Base-by-base conservation (phyloP, 768 basidiomycete genomes). In the Leucocoprinus birnbaumii region DNA sequence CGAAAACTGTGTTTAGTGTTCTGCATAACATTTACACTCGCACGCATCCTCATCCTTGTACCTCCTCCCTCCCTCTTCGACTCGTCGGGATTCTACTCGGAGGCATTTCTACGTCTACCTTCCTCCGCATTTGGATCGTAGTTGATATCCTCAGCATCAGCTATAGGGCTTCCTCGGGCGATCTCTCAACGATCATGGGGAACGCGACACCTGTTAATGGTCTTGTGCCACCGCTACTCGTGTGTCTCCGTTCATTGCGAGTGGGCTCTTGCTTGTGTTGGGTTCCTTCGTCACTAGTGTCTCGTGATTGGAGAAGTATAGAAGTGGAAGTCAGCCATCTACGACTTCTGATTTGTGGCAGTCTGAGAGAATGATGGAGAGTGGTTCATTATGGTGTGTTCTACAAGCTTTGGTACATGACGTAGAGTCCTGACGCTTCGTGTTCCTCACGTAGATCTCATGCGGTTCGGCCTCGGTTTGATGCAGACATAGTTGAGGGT, bases 401-500 rank as follows among this genome's bases (percentile, higher is more conserved):
- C 8, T 26, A 26, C 31, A n/a, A n/a, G 31, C 11, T 31, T 31
- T 11, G 11, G 11, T 11, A 31, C 31, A 11, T 31, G 31, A 11
- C n/a, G 7, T n/a, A 37, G n/a, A 43, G 24, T 25, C 53, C n/a
- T 49, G 19, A 43, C 24, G 31, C 11, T 31, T 31, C 14, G 25
- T 18, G 13, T 45, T n/a, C 56, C 21, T 27, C n/a, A 3, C 34
- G 3, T 27, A 87, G 87, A 89, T 63, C 77, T 80, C 1, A 62
- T 80, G 45, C 74, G 90, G 9, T 68, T 89, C 57, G 78, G 79
- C 22, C 77, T 91, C 21, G 86, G 87, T 27, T 68, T 90, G 51
- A 84, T 83, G 0, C 88, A 91, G 68, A 91, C 89, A 1, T 87
- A 85, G 67, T 91, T 91, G 91, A 65, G 89, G 89, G 2, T 87